Conservation (phyloP, 306 rosid species). For the Lagenaria siceraria region DNA sequence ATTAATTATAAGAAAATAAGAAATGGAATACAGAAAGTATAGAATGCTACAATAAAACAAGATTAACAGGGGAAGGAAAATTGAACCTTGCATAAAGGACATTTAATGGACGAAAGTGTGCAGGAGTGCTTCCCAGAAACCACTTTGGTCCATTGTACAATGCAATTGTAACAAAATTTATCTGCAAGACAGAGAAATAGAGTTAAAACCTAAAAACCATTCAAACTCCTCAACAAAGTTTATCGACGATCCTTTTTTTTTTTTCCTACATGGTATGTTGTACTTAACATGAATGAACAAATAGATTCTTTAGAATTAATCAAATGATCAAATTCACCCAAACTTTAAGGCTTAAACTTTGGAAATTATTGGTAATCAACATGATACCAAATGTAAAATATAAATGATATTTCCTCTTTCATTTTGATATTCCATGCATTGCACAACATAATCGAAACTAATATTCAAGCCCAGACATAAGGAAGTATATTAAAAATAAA, state of each 20-base stretch:
- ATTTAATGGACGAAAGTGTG: slow-evolving; percentile 43
- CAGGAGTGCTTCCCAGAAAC: slow-evolving; percentile 36
- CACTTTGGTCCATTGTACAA: slow-evolving; percentile 78
- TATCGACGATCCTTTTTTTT: not conserved
- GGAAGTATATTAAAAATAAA: not conserved
- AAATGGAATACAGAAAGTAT: not conserved
- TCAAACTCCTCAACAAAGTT: not conserved
- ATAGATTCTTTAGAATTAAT: not conserved
- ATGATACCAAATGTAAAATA: not conserved
- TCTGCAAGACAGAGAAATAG: slow-evolving; percentile 37
- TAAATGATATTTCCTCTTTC: not conserved
- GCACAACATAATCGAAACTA: not conserved
- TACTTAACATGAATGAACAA: not conserved
- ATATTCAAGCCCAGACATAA: not conserved
- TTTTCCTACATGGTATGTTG: not conserved
- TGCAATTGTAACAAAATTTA: slow-evolving; percentile 74
- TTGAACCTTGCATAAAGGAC: slow-evolving; percentile 90
- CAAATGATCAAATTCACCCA: not conserved
- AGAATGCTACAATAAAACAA: not conserved
- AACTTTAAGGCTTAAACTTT: not conserved
- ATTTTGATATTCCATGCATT: not conserved
- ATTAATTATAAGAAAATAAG: slow-evolving; percentile 6
- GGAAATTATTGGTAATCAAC: not conserved
- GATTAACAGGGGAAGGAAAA: not conserved
- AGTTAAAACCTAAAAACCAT: not conserved